A percentile compares a stretch with the other conserved stretches of the same genome.
These are phyloP conservation scores for Zygnema circumcarinatum DNA, from an alignment of 139 green algal species.

Conservation along the genomic window DNA sequence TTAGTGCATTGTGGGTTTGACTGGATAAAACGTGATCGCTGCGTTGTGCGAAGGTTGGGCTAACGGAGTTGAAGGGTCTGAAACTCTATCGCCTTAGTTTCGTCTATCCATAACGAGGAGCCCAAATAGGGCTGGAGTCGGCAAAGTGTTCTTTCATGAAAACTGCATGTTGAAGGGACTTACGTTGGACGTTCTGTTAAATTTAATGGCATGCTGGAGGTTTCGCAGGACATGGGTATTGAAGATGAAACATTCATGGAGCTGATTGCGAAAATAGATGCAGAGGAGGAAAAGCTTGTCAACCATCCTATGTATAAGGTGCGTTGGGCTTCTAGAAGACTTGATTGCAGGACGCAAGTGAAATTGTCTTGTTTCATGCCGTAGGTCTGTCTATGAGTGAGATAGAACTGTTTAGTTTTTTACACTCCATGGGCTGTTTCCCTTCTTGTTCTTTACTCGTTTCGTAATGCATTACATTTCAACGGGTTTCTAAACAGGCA, in stretches of 20 bases:
- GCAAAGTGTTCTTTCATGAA: no score
- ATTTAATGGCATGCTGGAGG: not conserved
- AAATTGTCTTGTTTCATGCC: constrained; percentile 17
- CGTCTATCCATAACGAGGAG: no score
- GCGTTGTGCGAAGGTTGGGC: no score
- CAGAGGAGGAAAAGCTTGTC: constrained; percentile 46
- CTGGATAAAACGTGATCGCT: not conserved
- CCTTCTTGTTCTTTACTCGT: not conserved
- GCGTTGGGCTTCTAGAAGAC: not conserved
- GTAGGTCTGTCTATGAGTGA: no score
- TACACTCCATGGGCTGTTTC: not conserved
- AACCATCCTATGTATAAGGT: constrained; percentile 56
- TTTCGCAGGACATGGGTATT: constrained; percentile 63
- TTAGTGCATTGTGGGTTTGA: not conserved
- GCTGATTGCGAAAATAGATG: constrained; percentile 39
- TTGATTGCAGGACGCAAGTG: constrained; percentile 3
- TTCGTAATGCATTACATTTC: not conserved
- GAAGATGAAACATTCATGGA: constrained; percentile 58
- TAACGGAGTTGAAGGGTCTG: no score
- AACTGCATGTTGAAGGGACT: no score
- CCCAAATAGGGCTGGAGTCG: no score
- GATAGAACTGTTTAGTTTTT: no score
- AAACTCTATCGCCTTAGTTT: no score
- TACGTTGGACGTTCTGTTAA: no score
- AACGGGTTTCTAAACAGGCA: no score